phyloP scores from a whole-genome alignment of 371 early-diverging fungal species.

The Mortierella sp. region DNA sequence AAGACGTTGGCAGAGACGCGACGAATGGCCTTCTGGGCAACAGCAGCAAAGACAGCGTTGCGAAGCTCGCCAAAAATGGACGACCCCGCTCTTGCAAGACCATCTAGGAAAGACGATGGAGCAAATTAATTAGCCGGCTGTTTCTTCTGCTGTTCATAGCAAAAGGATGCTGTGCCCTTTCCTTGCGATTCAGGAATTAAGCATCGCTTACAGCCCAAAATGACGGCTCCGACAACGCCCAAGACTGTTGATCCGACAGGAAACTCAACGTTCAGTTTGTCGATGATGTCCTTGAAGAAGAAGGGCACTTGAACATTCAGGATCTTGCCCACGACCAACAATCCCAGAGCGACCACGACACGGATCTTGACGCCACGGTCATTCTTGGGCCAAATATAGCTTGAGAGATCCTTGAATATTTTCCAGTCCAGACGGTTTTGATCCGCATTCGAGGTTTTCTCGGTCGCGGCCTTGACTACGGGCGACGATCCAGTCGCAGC shows the following conservation, averaged over 20 bases:
- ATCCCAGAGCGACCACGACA: slow-evolving; percentile 85
- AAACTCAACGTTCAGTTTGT: slow-evolving; percentile 70
- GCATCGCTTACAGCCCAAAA: slow-evolving; percentile 92
- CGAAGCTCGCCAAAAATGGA: slow-evolving; percentile 90
- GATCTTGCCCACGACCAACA: slow-evolving; percentile 87
- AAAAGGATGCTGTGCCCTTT: no score
- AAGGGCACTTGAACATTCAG: slow-evolving; percentile 96
- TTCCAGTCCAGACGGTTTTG: slow-evolving; percentile 66
- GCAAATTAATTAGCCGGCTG: slow-evolving; percentile 4
- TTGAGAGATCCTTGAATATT: slow-evolving; percentile 83
- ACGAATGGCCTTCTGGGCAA: slow-evolving; percentile 96
- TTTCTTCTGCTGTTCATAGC: not conserved
- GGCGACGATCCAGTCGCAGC: slow-evolving; percentile 4
- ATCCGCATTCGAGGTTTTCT: slow-evolving; percentile 25
- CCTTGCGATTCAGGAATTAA: no score
- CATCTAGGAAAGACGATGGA: slow-evolving; percentile 66
- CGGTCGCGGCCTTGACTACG: slow-evolving; percentile 17
- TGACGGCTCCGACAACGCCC: slow-evolving; percentile 86
- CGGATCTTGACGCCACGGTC: slow-evolving; percentile 83
- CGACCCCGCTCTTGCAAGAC: slow-evolving; percentile 90
- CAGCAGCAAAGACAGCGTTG: slow-evolving; percentile 94
- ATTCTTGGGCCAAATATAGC: slow-evolving; percentile 93
- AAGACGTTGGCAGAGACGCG: slow-evolving; percentile 90
- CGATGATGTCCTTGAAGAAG: slow-evolving; percentile 92
- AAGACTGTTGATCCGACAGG: slow-evolving; percentile 75